Evolutionary conservation across 2,329 filamentous ascomycete species (phyloP), one percentile per base, ranked within the genome.

Genomic region (Cladophialophora carrionii): DNA sequence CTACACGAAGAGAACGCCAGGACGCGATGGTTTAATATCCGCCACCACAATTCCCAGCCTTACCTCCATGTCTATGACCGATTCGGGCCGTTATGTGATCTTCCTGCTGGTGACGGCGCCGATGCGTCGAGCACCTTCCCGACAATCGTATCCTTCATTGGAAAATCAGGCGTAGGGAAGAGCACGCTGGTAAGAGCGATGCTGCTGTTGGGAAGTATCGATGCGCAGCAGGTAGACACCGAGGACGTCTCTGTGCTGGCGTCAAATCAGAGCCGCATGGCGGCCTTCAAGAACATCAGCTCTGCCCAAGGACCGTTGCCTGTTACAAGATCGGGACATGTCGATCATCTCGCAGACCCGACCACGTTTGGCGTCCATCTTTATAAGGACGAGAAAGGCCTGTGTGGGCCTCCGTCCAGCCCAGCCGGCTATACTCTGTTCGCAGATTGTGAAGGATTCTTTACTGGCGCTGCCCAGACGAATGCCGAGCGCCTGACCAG

Each of bases 21-120:
- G 14, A 53, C 57, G 10, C 57, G 57, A 17, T 61, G 57, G 57
- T 61, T 61, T 48, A 61, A 61, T 29, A 61, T 61, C 29, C 57
- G 57, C 29, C 46, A 61, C 26, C 57, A 46, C 20, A 61, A 53
- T 10, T 61, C 57, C 29, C 57, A 61, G 31, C 57, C 57, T 4
- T 20, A 53, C 8, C 57, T 61, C 48, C 43, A 52, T 32, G 48
- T 61, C 46, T 61, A 61, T 48, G 57, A 61, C 20, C 32, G 57
- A 29, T 61, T 61, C 9, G 48, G 48, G 12, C 57, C 57, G 3
- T 32, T 61, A 8, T 61, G 57, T 32, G 49, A 61, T 12, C 24
- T 31, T 14, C 9, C 26, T 22, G 24, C 31, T 20, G 48, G 31
- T 20, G 14, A 12, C 31, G 20, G n/a, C n/a, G 51, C 46, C 1